A percentile compares a stretch with the other conserved stretches of the same genome.
Evolutionary conservation across 179 eudicot genomes (phyloP).

Genomic region (Dionaea muscipula): DNA sequence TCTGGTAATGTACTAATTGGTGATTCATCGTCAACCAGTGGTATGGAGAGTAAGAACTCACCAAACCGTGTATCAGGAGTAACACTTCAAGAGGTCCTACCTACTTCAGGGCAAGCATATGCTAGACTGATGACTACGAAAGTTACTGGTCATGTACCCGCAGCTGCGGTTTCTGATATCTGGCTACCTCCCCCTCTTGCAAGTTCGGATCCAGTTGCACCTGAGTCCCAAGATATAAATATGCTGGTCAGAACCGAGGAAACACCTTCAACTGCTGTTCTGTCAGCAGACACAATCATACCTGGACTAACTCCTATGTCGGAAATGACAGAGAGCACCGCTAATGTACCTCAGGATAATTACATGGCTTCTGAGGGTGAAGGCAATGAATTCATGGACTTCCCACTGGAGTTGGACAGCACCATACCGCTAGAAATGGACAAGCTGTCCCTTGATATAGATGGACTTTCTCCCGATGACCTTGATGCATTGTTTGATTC

Average conservation of each 20-base stretch:
- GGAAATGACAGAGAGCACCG: conserved; percentile 22
- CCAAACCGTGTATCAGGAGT: conserved; percentile 28
- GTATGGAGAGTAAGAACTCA: conserved; percentile 20
- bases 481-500: conserved; percentile 28
- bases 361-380: conserved; percentile 24
- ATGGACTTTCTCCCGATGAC: no score
- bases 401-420: conserved; percentile 13
- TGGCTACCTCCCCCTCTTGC: conserved; percentile 25
- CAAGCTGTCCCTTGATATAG: conserved; percentile 15
- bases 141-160: background rate
- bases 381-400: conserved; percentile 17
- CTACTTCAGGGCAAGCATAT: conserved; percentile 25
- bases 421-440: conserved; percentile 21
- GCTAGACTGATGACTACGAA: no score
- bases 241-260: conserved; percentile 32
- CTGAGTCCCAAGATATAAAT: conserved; percentile 21
- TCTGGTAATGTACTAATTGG: conserved; percentile 22
- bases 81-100: conserved; percentile 51
- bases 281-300: conserved; percentile 20
- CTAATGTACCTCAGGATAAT: conserved; percentile 20
- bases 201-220: conserved; percentile 25
- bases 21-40: conserved; percentile 25
- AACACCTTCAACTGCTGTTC: conserved; percentile 26
- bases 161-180: conserved; percentile 14
- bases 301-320: conserved; percentile 38